phyloP scores from a whole-genome alignment of 352 stramenopile genomes.

The Stramenopiles sp. region DNA sequence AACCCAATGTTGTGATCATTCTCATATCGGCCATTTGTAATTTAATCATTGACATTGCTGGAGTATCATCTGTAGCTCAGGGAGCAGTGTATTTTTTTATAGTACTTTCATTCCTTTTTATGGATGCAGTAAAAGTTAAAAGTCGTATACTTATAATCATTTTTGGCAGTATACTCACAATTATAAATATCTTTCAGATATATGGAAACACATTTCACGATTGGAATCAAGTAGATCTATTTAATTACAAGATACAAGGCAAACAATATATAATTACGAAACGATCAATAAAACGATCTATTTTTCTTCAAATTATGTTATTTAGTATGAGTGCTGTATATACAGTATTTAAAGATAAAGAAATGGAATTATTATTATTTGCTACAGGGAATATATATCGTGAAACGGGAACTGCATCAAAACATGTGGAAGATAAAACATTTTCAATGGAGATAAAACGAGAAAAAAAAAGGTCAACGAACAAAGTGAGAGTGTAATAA shows the following conservation, averaged over 20 bases:
- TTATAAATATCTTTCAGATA: not conserved
- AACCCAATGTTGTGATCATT: not conserved
- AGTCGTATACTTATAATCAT: not conserved
- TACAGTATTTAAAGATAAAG: conserved; percentile 2
- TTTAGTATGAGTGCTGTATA: conserved; percentile 8
- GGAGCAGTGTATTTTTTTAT: not conserved
- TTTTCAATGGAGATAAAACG: too few species aligned
- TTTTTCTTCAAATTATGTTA: conserved; percentile 8
- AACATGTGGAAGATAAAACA: not conserved
- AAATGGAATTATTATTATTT: conserved; percentile 3
- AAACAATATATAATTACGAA: not conserved
- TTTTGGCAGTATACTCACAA: not conserved
- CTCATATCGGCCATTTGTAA: not conserved
- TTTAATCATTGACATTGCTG: not conserved
- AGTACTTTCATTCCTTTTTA: not conserved
- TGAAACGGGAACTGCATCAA: conserved; percentile 1
- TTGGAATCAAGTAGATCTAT: not conserved
- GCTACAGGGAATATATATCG: conserved; percentile 2
- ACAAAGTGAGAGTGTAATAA: too few species aligned
- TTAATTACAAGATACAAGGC: not conserved
- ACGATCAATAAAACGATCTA: conserved; percentile 5
- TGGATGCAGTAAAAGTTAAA: not conserved
- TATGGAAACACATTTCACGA: not conserved
- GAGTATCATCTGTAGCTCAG: not conserved
- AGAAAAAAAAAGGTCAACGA: too few species aligned